Base-by-base conservation (phyloP, 73 alveolate genomes). In the Paramecium bursaria region DNA sequence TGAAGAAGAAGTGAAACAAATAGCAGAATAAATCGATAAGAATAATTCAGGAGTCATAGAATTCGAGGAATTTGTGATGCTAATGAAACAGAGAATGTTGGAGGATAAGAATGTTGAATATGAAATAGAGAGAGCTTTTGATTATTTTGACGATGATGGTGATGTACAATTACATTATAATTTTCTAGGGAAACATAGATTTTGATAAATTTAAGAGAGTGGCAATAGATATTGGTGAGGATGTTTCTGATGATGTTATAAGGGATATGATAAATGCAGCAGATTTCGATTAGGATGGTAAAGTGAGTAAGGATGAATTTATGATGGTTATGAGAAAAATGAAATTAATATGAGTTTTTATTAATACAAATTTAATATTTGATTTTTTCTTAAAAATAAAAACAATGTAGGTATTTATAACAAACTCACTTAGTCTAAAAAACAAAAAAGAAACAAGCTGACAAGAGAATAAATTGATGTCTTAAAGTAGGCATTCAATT, bases 71-170 rank as follows among this genome's bases (percentile, higher is more conserved):
- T 92, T 92, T 75, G 86, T 89, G 44, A 91, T 60, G 26, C 67
- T 85, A 94, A 96, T 96, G 99, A 96, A 98, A 75, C 94, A 86
- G 88, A 96, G 92, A 85, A 95, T 96, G 96, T 33, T 88, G 9
- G 99, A 96, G 73, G 89, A 88, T 44, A 94, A 95, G 82, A 95
- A 95, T 88, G 92, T 92, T 33, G 92, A 87, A 87, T 98, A 95
- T 30, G 99, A 96, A 91, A 92, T 96, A 53, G 85, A 92, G 75
- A 95, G 94, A 89, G 98, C 99, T 27, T 96, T 96, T 87, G 90
- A 92, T 25, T 95, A 95, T 54, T 94, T 95, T 86, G 98, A 96
- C 74, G 98, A 95, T 49, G 98, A 96, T 60, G 96, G 93, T 35
- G 89, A 79, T 19, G 89, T 61, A 21, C 25, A 22, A 11, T 11